phyloP scores from a whole-genome alignment of 257 asterid species.

The Penstemon eatonii region DNA sequence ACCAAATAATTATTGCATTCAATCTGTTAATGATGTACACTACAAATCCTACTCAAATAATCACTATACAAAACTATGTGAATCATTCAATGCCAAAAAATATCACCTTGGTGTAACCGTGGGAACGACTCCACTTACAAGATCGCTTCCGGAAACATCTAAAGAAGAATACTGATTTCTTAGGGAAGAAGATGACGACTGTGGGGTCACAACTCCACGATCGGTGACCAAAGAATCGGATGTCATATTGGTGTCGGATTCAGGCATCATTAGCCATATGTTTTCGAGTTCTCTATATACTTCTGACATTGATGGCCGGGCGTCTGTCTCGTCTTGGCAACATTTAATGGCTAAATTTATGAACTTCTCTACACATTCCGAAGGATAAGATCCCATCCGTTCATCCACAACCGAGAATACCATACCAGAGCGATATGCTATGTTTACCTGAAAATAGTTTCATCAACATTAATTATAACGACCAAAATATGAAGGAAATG shows the following conservation, averaged over 20 bases:
- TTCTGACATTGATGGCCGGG: constrained; percentile 67
- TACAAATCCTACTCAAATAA: constrained; percentile 11
- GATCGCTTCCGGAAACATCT: constrained; percentile 68
- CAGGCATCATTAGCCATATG: constrained; percentile 65
- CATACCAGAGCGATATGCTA: constrained; percentile 59
- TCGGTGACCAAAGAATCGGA: constrained; percentile 39
- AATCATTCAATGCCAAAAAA: not conserved
- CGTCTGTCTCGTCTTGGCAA: constrained; percentile 61
- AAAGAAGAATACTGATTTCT: constrained; percentile 44
- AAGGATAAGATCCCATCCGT: constrained; percentile 73
- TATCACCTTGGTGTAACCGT: constrained; percentile 59
- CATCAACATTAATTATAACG: constrained; percentile 11
- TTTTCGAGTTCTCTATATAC: constrained; percentile 72
- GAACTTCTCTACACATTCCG: constrained; percentile 65
- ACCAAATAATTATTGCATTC: constrained; percentile 6
- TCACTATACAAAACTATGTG: constrained; percentile 28
- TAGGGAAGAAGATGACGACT: constrained; percentile 44
- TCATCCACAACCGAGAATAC: constrained; percentile 69
- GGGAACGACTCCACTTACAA: constrained; percentile 59
- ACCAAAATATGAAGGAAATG: not conserved
- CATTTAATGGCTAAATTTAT: constrained; percentile 64
- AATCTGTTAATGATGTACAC: constrained; percentile 1
- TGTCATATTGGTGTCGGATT: constrained; percentile 37
- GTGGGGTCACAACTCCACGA: constrained; percentile 30
- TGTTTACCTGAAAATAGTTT: constrained; percentile 58